Percentiles rank a stretch among this genome's conserved stretches.
phyloP scores from a whole-genome alignment of 805 yeast genomes.

The Maudiozyma bulderi region DNA sequence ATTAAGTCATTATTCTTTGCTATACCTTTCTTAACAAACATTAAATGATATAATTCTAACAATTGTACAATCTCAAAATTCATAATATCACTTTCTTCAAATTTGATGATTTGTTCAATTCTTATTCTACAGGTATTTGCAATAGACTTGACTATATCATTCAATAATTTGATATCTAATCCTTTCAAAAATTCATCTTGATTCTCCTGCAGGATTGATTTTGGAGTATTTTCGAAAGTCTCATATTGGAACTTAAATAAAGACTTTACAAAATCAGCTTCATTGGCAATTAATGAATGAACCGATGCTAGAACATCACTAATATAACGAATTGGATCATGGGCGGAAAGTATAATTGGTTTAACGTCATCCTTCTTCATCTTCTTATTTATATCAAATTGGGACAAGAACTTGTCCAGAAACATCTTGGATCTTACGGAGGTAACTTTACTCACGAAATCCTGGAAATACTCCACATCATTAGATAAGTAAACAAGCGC shows the following conservation, averaged over 20 bases:
- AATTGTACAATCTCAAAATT: conserved; percentile 53
- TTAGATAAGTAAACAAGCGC: conserved; percentile 29
- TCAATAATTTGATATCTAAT: conserved; percentile 21
- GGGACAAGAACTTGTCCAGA: conserved; percentile 57
- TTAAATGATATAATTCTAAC: conserved; percentile 56
- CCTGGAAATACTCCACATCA: conserved; percentile 44
- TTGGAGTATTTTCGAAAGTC: conserved; percentile 8
- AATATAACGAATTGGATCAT: conserved; percentile 72
- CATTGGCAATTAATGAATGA: conserved; percentile 80
- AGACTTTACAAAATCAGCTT: conserved; percentile 61
- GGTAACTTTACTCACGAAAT: conserved; percentile 52
- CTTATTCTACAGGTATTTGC: conserved; percentile 50
- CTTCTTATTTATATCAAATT: conserved; percentile 32
- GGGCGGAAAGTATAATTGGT: conserved; percentile 57
- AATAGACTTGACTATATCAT: conserved; percentile 25
- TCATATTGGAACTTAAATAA: conserved; percentile 39
- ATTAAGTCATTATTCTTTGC: conserved; percentile 15
- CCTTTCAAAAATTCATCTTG: conserved; percentile 18
- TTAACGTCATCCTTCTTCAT: conserved; percentile 12
- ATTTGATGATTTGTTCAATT: conserved; percentile 57
- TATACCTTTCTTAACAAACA: conserved; percentile 44
- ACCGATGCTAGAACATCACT: conserved; percentile 86
- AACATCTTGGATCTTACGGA: conserved; percentile 58
- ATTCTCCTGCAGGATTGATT: conserved; percentile 15
- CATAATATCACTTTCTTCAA: conserved; percentile 48